Percentiles rank a stretch among this genome's conserved stretches.
These are phyloP conservation scores for Wolfiporia cocos DNA, from an alignment of 1,284 basidiomycete genomes.

Conservation along the genomic window DNA sequence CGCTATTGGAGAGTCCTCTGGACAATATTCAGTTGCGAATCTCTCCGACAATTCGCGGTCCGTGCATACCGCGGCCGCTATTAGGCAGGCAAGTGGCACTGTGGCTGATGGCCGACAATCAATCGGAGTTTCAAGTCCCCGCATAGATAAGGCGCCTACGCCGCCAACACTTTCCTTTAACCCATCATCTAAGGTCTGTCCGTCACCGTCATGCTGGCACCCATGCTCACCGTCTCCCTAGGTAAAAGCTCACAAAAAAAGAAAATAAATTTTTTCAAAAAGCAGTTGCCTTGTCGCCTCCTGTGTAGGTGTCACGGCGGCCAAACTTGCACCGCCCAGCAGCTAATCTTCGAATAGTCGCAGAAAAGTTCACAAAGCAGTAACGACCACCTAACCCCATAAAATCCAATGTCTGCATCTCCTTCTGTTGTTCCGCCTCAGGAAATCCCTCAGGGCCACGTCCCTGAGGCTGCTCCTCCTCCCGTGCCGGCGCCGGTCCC, in stretches of 20 bases:
- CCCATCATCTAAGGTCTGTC: conserved; percentile 39
- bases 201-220: background rate
- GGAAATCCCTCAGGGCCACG: conserved; percentile 25
- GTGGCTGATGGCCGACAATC: conserved; percentile 8
- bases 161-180: conserved; percentile 29
- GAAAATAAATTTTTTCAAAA: conserved; percentile 35
- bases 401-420: conserved; percentile 54
- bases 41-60: too few relatives aligned
- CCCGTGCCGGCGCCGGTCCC: conserved; percentile 35
- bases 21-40: too few relatives aligned
- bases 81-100: too few relatives aligned
- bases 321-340: background rate
- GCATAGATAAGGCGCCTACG: conserved; percentile 18
- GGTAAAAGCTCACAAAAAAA: conserved; percentile 43
- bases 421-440: conserved; percentile 28
- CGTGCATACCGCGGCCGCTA: too few relatives aligned
- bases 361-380: conserved; percentile 81
- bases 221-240: conserved; percentile 9
- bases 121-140: conserved; percentile 31
- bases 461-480: conserved; percentile 33
- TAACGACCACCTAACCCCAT: conserved; percentile 66
- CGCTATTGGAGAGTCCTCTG: too few relatives aligned
- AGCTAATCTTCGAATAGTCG: conserved; percentile 30
- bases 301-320: conserved; percentile 42
- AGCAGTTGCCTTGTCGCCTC: conserved; percentile 72